phyloP scores from a whole-genome alignment of 768 basidiomycete genomes.

The Mycena galopus region DNA sequence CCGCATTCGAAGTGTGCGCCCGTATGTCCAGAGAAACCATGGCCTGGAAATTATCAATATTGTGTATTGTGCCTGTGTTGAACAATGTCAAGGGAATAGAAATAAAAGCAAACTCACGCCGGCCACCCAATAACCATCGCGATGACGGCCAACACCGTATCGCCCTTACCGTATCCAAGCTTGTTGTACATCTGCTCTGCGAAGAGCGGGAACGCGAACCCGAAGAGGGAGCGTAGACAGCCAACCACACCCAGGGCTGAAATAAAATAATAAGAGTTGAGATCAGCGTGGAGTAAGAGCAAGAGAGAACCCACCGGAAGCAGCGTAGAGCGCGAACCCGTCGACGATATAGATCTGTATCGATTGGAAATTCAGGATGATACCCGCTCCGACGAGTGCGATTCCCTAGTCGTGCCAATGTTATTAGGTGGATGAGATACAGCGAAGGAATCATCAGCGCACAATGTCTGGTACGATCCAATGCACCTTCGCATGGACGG shows the following conservation, averaged over 20 bases:
- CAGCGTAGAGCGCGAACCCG: slow-evolving; percentile 73
- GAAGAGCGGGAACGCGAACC: slow-evolving; percentile 86
- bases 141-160: slow-evolving; percentile 71
- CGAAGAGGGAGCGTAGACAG: slow-evolving; percentile 72
- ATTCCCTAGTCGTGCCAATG: slow-evolving; percentile 59
- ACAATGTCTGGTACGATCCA: slow-evolving; percentile 84
- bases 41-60: too few species aligned
- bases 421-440: background rate
- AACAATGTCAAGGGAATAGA: background rate
- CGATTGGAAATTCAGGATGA: slow-evolving; percentile 65
- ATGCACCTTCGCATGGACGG: slow-evolving; percentile 64
- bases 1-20: slow-evolving; percentile 59
- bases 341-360: slow-evolving; percentile 81
- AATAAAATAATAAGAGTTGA: background rate
- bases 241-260: slow-evolving; percentile 71
- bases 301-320: slow-evolving; percentile 65
- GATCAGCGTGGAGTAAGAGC: background rate
- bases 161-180: slow-evolving; percentile 78
- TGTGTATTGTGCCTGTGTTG: too few species aligned
- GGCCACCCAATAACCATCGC: slow-evolving; percentile 75
- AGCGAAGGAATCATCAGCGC: slow-evolving; percentile 36
- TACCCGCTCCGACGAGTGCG: slow-evolving; percentile 65
- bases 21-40: slow-evolving; percentile 53
- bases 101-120: slow-evolving; percentile 51
- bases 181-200: slow-evolving; percentile 74